Evolutionary conservation across 345 rosid genomes (phyloP).

Genomic region (Linum tenue): DNA sequence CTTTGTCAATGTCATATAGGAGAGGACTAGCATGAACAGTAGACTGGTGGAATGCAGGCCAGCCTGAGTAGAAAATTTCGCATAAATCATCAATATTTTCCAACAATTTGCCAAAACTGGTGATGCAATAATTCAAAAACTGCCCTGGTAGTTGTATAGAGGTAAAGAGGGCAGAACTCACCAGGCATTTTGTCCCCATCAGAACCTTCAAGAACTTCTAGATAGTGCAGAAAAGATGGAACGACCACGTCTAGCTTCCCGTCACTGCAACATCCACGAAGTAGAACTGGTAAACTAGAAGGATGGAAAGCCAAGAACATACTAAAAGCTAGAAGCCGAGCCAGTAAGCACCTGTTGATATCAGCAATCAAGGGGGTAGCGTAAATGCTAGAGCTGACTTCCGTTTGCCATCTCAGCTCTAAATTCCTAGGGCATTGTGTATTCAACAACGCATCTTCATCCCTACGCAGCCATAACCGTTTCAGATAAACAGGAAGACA

Average conservation of each 20-base stretch:
- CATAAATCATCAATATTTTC: no score
- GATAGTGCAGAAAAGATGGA: constrained; percentile 95
- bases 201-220: constrained; percentile 97
- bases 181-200: constrained; percentile 99
- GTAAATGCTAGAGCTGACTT: constrained; percentile 92
- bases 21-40: constrained; percentile 97
- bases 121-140: background rate
- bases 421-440: constrained; percentile 80
- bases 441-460: constrained; percentile 83
- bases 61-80: constrained; percentile 41
- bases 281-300: background rate
- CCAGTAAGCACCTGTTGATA: constrained; percentile 54
- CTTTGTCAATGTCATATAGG: constrained; percentile 87
- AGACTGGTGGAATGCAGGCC: constrained; percentile 99
- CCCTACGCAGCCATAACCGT: constrained; percentile 33
- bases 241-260: constrained; percentile 97
- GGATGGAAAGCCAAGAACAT: background rate
- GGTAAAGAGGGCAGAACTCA: constrained; percentile 10
- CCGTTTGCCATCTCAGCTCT: constrained; percentile 98
- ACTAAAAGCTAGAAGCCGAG: background rate
- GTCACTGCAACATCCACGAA: constrained; percentile 43
- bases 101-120: background rate
- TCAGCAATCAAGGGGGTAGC: constrained; percentile 94
- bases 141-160: background rate
- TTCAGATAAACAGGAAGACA: background rate